phyloP scores from a whole-genome alignment of 306 rosid species.

The Gillenia trifoliata region DNA sequence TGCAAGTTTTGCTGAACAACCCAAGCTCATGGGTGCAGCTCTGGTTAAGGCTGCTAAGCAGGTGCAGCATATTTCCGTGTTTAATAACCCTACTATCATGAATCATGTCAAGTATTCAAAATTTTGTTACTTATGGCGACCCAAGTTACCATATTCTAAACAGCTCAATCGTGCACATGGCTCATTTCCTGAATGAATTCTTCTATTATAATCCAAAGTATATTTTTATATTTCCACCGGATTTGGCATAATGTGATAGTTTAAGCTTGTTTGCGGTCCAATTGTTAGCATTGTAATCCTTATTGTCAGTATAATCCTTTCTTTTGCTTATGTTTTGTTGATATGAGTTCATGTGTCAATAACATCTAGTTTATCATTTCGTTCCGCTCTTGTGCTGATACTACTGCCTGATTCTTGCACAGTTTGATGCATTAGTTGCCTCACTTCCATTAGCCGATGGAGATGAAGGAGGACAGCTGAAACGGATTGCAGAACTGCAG shows the following conservation, averaged over 20 bases:
- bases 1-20: conserved; percentile 52
- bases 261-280: not conserved
- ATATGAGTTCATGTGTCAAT: not conserved
- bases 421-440: conserved; percentile 85
- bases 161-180: not conserved
- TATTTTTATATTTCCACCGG: not conserved
- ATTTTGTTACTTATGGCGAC: not conserved
- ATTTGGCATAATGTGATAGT: not conserved
- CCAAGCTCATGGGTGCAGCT: conserved; percentile 67
- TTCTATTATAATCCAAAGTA: too few species aligned
- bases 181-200: too few species aligned
- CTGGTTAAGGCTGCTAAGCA: conserved; percentile 88
- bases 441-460: conserved; percentile 73
- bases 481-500: conserved; percentile 79
- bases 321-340: not conserved
- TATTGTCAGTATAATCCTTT: not conserved
- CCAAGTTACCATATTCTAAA: not conserved
- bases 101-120: not conserved
- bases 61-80: conserved; percentile 31
- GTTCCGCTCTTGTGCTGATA: not conserved
- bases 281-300: not conserved
- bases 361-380: not conserved
- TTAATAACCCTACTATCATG: not conserved
- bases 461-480: conserved; percentile 77
- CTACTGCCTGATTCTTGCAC: conserved; percentile 14